Percentiles rank a stretch among this genome's conserved stretches.
Evolutionary conservation across 805 yeast species (phyloP).

Genomic region (Kodamaea neixiangensis): DNA sequence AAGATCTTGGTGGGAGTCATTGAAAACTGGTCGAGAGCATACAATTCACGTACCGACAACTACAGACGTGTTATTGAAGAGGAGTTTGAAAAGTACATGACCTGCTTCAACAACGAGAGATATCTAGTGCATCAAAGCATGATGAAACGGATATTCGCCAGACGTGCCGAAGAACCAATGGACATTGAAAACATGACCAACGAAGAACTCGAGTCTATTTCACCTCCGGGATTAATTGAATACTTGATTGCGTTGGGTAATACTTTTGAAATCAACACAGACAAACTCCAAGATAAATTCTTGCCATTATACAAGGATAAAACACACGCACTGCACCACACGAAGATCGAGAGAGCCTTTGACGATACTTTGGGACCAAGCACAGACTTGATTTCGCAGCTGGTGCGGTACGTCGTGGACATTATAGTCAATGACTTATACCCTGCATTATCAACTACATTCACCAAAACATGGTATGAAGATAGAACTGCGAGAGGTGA

Average conservation of each 20-base stretch:
- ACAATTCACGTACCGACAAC: conserved; percentile 59
- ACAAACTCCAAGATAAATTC: conserved; percentile 64
- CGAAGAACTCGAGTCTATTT: conserved; percentile 37
- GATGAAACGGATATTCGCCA: conserved; percentile 36
- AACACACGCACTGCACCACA: conserved; percentile 50
- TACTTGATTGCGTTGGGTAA: conserved; percentile 82
- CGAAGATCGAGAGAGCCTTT: conserved; percentile 36
- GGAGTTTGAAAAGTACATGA: conserved; percentile 42
- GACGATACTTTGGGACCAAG: conserved; percentile 55
- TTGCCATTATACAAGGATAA: conserved; percentile 61
- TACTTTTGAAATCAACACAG: conserved; percentile 78
- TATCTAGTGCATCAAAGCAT: conserved; percentile 46
- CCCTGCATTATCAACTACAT: conserved; percentile 60
- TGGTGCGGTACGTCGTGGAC: conserved; percentile 65
- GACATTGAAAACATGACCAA: conserved; percentile 43
- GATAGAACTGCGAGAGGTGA: conserved; percentile 36
- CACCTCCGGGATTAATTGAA: conserved; percentile 72
- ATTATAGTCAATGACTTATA: conserved; percentile 73
- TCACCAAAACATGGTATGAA: conserved; percentile 72
- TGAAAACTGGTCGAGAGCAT: conserved; percentile 62
- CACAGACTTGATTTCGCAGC: conserved; percentile 77
- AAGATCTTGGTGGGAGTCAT: conserved; percentile 77
- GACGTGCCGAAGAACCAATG: conserved; percentile 17
- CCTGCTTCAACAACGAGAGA: conserved; percentile 41
- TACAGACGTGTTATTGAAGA: conserved; percentile 60